Percentiles rank a stretch among this genome's conserved stretches.
phyloP scores from a whole-genome alignment of 2,329 filamentous ascomycete species.

The Ophiostoma piceae region DNA sequence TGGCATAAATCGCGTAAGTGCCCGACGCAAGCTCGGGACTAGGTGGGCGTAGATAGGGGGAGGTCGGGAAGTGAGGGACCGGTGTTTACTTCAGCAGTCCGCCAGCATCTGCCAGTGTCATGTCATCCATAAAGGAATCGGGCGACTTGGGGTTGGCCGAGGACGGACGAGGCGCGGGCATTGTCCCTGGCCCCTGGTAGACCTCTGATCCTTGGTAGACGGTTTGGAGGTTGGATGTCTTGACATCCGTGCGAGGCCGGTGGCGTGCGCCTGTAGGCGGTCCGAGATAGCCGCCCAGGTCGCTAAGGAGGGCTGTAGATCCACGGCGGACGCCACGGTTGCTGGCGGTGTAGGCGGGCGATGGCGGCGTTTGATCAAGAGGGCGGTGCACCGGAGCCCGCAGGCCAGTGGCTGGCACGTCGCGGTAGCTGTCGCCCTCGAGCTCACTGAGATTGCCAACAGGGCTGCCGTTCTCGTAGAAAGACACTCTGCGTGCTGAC shows the following conservation, averaged over 20 bases:
- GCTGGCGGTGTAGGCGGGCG: conserved; percentile 40
- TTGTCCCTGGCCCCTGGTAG: conserved; percentile 31
- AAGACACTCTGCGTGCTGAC: conserved; percentile 58
- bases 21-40: not conserved
- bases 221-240: conserved; percentile 35
- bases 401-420: not conserved
- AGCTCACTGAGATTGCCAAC: conserved; percentile 62
- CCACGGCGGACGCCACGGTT: conserved; percentile 46
- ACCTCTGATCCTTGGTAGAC: conserved; percentile 39
- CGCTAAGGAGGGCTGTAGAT: conserved; percentile 54
- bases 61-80: not conserved
- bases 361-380: conserved; percentile 38
- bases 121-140: conserved; percentile 10
- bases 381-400: conserved; percentile 27
- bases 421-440: conserved; percentile 27
- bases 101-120: conserved; percentile 26
- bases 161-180: not conserved
- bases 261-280: conserved; percentile 31
- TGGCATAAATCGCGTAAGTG: not conserved
- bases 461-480: conserved; percentile 79
- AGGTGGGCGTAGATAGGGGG: not conserved
- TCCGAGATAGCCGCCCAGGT: conserved; percentile 50
- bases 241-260: conserved; percentile 8
- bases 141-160: conserved; percentile 11
- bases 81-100: conserved; percentile 21